Conservation (phyloP, 176 grass and related monocot species). For the Oryza officinalis region DNA sequence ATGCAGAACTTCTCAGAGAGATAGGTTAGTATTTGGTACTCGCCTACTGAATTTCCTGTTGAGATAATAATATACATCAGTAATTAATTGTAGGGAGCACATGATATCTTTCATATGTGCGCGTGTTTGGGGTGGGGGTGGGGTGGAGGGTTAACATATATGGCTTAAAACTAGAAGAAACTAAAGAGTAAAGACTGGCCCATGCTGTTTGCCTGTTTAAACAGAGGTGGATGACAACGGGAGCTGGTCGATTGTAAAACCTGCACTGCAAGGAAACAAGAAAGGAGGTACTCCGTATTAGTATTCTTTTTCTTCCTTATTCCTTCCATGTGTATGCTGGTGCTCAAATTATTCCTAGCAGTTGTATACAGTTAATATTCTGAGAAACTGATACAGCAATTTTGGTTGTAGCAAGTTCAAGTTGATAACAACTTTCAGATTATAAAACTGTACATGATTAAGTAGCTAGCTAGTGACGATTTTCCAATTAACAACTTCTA, state of each 20-base stretch:
- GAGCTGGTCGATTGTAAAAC: constrained; percentile 76
- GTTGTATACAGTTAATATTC: too few species aligned
- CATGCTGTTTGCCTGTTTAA: neutral
- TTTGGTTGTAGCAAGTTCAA: constrained; percentile 13
- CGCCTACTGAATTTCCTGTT: constrained; percentile 20
- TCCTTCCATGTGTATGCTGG: neutral
- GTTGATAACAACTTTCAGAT: constrained; percentile 5
- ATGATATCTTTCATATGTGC: too few species aligned
- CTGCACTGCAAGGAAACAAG: constrained; percentile 49
- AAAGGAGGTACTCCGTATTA: constrained; percentile 48
- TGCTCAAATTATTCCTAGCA: too few species aligned
- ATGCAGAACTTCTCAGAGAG: constrained; percentile 88
- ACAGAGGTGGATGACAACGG: constrained; percentile 79
- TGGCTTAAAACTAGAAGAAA: neutral
- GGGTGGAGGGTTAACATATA: neutral
- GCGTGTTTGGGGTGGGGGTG: too few species aligned
- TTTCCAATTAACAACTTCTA: neutral
- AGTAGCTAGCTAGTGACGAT: neutral
- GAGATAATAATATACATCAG: neutral
- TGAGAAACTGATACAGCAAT: neutral
- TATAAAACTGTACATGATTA: neutral
- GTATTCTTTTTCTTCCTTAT: neutral
- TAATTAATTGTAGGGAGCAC: neutral
- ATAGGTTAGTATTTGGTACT: constrained; percentile 68
- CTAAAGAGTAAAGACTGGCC: constrained; percentile 16